A percentile compares a stretch with the other conserved stretches of the same genome.
phyloP scores from a whole-genome alignment of 2,329 filamentous ascomycete species.

The Penicillium sp. region DNA sequence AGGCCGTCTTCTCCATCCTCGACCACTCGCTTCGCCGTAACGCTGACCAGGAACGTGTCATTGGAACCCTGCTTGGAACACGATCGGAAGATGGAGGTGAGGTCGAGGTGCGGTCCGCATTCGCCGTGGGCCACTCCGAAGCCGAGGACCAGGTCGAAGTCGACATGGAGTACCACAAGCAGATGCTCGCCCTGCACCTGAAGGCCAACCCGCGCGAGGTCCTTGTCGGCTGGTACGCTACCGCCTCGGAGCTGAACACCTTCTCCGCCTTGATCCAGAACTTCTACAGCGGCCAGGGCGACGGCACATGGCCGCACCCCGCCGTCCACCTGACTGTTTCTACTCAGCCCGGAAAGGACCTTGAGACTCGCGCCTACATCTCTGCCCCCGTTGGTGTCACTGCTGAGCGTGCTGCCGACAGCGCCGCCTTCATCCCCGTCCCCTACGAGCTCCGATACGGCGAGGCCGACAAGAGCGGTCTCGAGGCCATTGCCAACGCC shows the following conservation, averaged over 20 bases:
- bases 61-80: slow-evolving; percentile 89
- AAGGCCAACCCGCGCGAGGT: slow-evolving; percentile 92
- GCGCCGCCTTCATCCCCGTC: slow-evolving; percentile 95
- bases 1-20: slow-evolving; percentile 66
- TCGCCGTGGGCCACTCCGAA: slow-evolving; percentile 97
- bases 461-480: slow-evolving; percentile 70
- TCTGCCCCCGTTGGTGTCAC: slow-evolving; percentile 92
- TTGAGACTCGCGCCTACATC: slow-evolving; percentile 92
- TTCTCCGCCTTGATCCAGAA: slow-evolving; percentile 99
- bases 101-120: slow-evolving; percentile 92
- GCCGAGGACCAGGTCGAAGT: slow-evolving; percentile 98
- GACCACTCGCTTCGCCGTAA: slow-evolving; percentile 94
- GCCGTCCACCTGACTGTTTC: slow-evolving; percentile 94
- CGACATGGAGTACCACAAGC: slow-evolving; percentile 99
- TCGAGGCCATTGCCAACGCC: slow-evolving; percentile 81
- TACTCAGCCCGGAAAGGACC: slow-evolving; percentile 81
- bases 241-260: slow-evolving; percentile 92
- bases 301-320: slow-evolving; percentile 96
- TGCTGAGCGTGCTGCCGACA: slow-evolving; percentile 90
- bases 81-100: slow-evolving; percentile 96
- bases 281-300: slow-evolving; percentile 96
- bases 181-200: slow-evolving; percentile 93
- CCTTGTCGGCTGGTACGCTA: slow-evolving; percentile 97
- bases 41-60: slow-evolving; percentile 89
- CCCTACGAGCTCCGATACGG: slow-evolving; percentile 91